Base-by-base conservation (phyloP, 176 grass and related monocot genomes). In the Puccinellia tenuiflora region DNA sequence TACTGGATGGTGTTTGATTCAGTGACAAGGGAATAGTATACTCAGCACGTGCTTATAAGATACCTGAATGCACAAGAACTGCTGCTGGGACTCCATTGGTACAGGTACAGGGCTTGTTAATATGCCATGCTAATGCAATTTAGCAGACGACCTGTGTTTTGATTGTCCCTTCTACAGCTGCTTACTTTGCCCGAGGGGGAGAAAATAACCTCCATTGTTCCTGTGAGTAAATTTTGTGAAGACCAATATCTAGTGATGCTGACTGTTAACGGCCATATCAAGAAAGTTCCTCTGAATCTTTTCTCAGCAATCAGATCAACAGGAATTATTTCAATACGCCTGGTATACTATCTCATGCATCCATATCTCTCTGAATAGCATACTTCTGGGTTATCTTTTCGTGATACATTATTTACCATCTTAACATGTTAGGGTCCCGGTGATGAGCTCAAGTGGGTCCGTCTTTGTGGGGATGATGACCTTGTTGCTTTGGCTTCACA, bases 11-110 rank as follows among this genome's bases (percentile, higher is more conserved):
- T 85, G 3, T 50, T 66, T 84, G 35, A 50, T 88, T 77, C 96
- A 98, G 93, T 81, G 93, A 98, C 43, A 90, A 95, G 83, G 96
- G 96, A 81, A 87, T 91, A 75, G 96, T 98, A 53, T 98, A 96
- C 75, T 98, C 96, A 67, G 91, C 89, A 43, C 96, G 91, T 83
- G 93, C 93, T 74, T 98, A 98, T 66, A 88, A 89, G 83, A 93
- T 95, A 83, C 91, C 96, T 73, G 93, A 98, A 85, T 98, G 92
- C 71, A 95, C 92, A 53, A 93, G 96, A 88, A 87, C 61, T 68
- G 96, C 96, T 79, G 78, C 87, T 64, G 96, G 96, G 55, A 96
- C 89, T 85, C 93, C 96, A 59, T 80, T 98, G 75, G 84, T 98
- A 48, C 96, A 96, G 92, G 96, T 95, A 88, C 17, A 61, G 56